Evolutionary conservation across 108 stramenopile genomes (phyloP).

Genomic region (Parmales sp.): DNA sequence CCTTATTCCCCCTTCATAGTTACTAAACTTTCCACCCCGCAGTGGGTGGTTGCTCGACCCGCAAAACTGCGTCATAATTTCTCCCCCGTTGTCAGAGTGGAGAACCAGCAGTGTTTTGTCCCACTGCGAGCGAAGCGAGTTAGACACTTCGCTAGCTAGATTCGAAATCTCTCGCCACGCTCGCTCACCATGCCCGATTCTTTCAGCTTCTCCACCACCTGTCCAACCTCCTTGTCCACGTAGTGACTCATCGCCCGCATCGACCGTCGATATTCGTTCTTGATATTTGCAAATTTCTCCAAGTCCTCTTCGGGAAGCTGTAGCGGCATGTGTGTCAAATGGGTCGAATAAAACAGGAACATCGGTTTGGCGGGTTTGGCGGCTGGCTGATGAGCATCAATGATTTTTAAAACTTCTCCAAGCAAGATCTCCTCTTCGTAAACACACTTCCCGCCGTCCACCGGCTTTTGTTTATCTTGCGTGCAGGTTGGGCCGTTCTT

Average conservation of each 20-base stretch:
- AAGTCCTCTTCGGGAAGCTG: conserved; percentile 20
- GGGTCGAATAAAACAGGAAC: conserved; percentile 27
- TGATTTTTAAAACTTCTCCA: conserved; percentile 4
- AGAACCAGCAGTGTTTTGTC: conserved; percentile 26
- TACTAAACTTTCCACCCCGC: conserved; percentile 29
- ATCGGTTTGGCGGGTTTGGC: conserved; percentile 9
- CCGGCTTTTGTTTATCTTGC: background rate
- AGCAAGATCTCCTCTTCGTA: conserved; percentile 16
- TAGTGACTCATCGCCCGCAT: conserved; percentile 1
- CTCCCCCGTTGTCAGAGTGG: conserved; percentile 29
- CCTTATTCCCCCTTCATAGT: conserved; percentile 33
- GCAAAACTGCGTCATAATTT: background rate
- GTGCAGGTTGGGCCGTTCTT: background rate
- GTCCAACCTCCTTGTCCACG: conserved; percentile 4
- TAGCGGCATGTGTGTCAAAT: conserved; percentile 27
- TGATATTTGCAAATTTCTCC: conserved; percentile 15
- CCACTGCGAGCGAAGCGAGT: conserved; percentile 17
- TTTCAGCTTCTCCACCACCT: conserved; percentile 1
- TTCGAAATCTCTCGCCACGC: background rate
- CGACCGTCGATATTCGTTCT: background rate
- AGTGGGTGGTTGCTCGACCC: conserved; percentile 27
- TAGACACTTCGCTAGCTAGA: background rate
- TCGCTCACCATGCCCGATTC: background rate
- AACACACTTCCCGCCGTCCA: background rate
- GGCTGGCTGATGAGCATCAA: conserved; percentile 15